phyloP scores from a whole-genome alignment of 1,139 yeast species.

The Geotrichum fermentans region DNA sequence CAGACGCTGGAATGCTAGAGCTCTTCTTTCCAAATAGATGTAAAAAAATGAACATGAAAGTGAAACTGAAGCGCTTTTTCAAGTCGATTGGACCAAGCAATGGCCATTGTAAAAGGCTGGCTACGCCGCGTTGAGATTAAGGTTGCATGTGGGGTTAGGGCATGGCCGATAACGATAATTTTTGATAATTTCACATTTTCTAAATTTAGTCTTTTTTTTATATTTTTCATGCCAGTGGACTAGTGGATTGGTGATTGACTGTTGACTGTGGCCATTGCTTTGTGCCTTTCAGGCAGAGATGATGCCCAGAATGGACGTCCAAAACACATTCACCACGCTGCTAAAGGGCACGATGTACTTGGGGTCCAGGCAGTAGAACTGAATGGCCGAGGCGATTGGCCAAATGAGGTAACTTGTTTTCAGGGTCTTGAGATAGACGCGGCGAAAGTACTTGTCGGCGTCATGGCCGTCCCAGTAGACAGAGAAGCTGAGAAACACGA shows the following conservation, averaged over 20 bases:
- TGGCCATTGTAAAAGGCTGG: no score
- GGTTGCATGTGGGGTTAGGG: no score
- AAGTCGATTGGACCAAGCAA: no score
- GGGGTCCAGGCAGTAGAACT: constrained; percentile 34
- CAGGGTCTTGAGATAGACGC: constrained; percentile 30
- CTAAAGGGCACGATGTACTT: constrained; percentile 36
- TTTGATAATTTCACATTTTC: no score
- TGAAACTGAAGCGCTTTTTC: constrained; percentile 1
- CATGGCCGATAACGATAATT: no score
- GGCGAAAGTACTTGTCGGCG: constrained; percentile 33
- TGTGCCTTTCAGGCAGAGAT: constrained; percentile 11
- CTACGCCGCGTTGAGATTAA: no score
- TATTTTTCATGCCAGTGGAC: no score
- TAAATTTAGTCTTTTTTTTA: no score
- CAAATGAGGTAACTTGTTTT: constrained; percentile 35
- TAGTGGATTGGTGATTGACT: no score
- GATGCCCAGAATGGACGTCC: constrained; percentile 38
- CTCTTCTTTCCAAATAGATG: no score
- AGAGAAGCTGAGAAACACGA: constrained; percentile 33
- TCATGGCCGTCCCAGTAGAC: constrained; percentile 40
- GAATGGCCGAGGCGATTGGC: constrained; percentile 37
- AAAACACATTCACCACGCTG: constrained; percentile 34
- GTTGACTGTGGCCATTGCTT: no score
- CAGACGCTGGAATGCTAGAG: no score
- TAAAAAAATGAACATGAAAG: neutral